Base-by-base conservation (phyloP, 1,139 yeast genomes). In the Geotrichum histeridarum region DNA sequence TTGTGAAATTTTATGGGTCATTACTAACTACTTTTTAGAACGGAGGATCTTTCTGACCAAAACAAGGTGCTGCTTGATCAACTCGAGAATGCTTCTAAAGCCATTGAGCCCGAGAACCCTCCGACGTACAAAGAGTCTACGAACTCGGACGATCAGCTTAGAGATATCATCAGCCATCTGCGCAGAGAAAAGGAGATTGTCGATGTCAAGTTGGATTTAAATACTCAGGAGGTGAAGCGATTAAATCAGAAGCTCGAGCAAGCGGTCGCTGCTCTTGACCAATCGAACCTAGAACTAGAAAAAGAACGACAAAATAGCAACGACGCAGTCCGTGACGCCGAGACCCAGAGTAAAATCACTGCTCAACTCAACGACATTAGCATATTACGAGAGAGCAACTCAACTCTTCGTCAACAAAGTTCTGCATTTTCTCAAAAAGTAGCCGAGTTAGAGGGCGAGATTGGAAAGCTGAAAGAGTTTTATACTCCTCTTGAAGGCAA, bases 151-250 rank as follows among this genome's bases (percentile, higher is more conserved):
- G 72, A 66, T 41, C 79, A 77, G 45, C 63, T 77, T 63, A 77
- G 80, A 54, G 84, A 84, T 60, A 77, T 89, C 37, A 71, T 89
- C 42, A 69, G 76, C 8, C 83, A 79, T 62, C 73, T 89, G 57
- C 83, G 91, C 50, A 82, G 86, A 59, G 95, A 88, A 63, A 86
- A 85, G 66, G 96, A 89, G 59, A 75, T 83, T 5, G 77, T 83
- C 1, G 87, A 83, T 54, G 78, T 82, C 15, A 85, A 83, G 61
- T 73, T 80, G 31, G 76, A 77, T 9, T 71, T 77, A 31, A 70
- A 77, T 31, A 66, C 68, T 14, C 81, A 79, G 58, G 89, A 83
- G 62, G 72, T 73, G 51, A 71, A 72, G 51, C 71, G 77, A 38
- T 69, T 81, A 39, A 73, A 77, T 58, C 72, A 69, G 52, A 68